Evolutionary conservation across 108 stramenopile genomes (phyloP).

Genomic region (Skeletonema costatum): DNA sequence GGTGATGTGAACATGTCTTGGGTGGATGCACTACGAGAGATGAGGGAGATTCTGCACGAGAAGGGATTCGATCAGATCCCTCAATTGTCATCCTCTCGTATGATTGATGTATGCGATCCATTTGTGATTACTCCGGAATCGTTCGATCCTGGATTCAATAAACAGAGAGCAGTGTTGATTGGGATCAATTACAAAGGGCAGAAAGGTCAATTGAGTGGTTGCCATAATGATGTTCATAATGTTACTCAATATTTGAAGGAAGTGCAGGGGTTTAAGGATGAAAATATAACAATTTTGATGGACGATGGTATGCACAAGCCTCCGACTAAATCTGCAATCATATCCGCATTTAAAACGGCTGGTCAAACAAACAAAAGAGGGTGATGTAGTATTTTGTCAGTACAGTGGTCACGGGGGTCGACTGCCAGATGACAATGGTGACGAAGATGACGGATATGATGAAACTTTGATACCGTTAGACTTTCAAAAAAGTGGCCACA

Average conservation of each 20-base stretch:
- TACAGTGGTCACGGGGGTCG: conserved; percentile 85
- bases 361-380: conserved; percentile 67
- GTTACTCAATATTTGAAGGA: conserved; percentile 77
- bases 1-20: conserved; percentile 58
- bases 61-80: conserved; percentile 80
- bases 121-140: conserved; percentile 48
- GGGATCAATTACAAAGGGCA: conserved; percentile 92
- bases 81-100: conserved; percentile 75
- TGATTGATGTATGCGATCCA: conserved; percentile 67
- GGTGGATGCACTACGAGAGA: conserved; percentile 71
- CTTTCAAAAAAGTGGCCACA: conserved; percentile 84
- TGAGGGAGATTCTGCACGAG: conserved; percentile 59
- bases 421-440: conserved; percentile 56
- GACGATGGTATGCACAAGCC: conserved; percentile 79
- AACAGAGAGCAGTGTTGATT: conserved; percentile 75
- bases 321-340: conserved; percentile 78
- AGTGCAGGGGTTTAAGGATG: conserved; percentile 79
- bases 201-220: conserved; percentile 82
- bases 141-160: conserved; percentile 34
- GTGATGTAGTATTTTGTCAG: conserved; percentile 82
- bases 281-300: conserved; percentile 87
- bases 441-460: conserved; percentile 75
- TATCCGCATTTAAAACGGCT: conserved; percentile 77
- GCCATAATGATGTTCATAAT: conserved; percentile 81
- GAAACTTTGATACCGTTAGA: conserved; percentile 94